phyloP scores from a whole-genome alignment of 805 yeast genomes.

The Kregervanrija fluxuum region DNA sequence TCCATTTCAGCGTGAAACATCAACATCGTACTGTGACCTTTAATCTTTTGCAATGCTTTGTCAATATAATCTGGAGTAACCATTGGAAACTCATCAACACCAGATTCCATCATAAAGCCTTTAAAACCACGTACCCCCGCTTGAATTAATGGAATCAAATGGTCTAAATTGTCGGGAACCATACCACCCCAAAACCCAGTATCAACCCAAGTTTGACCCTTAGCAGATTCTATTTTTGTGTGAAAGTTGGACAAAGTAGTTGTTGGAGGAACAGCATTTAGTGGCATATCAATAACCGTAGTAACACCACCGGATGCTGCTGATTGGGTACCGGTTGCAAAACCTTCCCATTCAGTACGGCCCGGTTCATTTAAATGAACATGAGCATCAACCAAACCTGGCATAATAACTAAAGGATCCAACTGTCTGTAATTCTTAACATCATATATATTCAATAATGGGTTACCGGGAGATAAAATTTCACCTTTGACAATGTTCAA shows the following conservation, averaged over 20 bases:
- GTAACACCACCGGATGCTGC: conserved; percentile 97
- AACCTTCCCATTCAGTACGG: conserved; percentile 98
- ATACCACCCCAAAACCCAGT: conserved; percentile 97
- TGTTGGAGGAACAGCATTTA: conserved; percentile 94
- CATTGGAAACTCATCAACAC: conserved; percentile 95
- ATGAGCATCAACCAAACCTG: conserved; percentile 90
- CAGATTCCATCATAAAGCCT: conserved; percentile 86
- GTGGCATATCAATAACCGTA: conserved; percentile 92
- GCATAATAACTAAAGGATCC: conserved; percentile 62
- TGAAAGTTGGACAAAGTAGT: conserved; percentile 74
- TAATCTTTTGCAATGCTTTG: conserved; percentile 56
- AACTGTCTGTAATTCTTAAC: conserved; percentile 42
- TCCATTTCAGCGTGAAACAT: conserved; percentile 94
- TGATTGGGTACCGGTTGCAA: conserved; percentile 90
- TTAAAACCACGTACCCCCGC: conserved; percentile 93
- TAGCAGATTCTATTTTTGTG: conserved; percentile 70
- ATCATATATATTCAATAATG: conserved; percentile 34
- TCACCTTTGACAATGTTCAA: conserved; percentile 37
- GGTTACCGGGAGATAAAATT: conserved; percentile 33
- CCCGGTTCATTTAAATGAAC: conserved; percentile 97
- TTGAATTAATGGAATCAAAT: conserved; percentile 66
- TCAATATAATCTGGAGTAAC: conserved; percentile 58
- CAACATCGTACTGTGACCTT: conserved; percentile 59
- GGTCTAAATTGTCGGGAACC: conserved; percentile 67
- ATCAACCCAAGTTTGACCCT: conserved; percentile 83